Conservation (phyloP, 2,329 filamentous ascomycete genomes). For the Ceratocystis cubensis region DNA sequence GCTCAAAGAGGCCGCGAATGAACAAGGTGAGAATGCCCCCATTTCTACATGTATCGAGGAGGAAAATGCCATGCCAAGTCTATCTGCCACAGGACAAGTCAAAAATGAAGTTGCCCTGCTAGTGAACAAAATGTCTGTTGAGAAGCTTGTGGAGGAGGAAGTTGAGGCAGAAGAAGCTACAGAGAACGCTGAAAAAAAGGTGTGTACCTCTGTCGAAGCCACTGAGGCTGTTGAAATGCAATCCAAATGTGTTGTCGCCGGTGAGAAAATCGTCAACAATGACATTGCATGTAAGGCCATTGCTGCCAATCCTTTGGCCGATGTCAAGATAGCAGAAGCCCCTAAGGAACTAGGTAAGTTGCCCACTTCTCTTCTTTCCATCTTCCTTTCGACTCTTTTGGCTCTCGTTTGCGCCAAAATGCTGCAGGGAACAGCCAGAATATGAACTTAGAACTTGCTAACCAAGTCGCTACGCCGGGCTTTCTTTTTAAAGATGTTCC, state of each 20-base stretch:
- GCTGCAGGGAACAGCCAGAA: not conserved
- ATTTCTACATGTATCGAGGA: slow-evolving; percentile 6
- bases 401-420: not conserved
- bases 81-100: not conserved
- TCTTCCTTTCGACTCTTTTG: not conserved
- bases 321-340: not conserved
- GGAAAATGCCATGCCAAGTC: slow-evolving; percentile 10
- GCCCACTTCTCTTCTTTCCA: not conserved
- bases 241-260: not conserved
- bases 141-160: slow-evolving; percentile 11
- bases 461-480: not conserved
- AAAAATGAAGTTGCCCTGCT: slow-evolving; percentile 6
- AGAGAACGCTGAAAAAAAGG: not conserved
- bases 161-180: not conserved
- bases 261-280: not conserved
- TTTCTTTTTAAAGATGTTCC: not conserved
- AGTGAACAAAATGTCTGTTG: slow-evolving; percentile 12
- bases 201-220: slow-evolving; percentile 6
- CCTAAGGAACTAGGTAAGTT: not conserved
- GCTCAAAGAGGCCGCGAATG: not conserved
- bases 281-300: not conserved
- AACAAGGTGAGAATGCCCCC: slow-evolving; percentile 14
- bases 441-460: not conserved
- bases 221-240: not conserved
- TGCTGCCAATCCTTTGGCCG: not conserved